Percentiles rank a stretch among this genome's conserved stretches.
phyloP scores from a whole-genome alignment of 169 alveolate genomes.

The Cryptosporidium canis region DNA sequence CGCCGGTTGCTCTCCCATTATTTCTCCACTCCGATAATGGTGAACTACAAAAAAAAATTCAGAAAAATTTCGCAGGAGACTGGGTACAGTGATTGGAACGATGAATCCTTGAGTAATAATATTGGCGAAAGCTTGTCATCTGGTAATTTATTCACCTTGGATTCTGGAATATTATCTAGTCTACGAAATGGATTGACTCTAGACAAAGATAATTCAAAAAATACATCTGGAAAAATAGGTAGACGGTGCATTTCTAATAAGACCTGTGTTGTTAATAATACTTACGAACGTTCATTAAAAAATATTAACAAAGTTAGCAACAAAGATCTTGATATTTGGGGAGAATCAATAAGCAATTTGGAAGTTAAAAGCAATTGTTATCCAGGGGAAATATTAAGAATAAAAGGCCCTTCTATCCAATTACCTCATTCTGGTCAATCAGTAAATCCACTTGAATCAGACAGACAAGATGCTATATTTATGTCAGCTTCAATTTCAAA shows the following conservation, averaged over 20 bases:
- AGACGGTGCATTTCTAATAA: neutral
- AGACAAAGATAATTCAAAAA: neutral
- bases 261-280: neutral
- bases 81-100: neutral
- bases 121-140: neutral
- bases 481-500: neutral
- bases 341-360: neutral
- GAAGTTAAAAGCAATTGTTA: neutral
- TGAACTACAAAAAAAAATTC: slow-evolving; percentile 14
- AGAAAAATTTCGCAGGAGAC: neutral
- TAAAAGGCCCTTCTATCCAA: neutral
- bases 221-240: neutral
- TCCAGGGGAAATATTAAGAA: neutral
- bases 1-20: neutral
- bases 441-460: slow-evolving; percentile 21
- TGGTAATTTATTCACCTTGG: slow-evolving; percentile 34
- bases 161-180: neutral
- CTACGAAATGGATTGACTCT: neutral
- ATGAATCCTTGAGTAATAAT: neutral
- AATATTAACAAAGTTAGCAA: neutral
- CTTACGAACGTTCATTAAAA: neutral
- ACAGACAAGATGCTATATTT: slow-evolving; percentile 2
- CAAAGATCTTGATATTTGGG: slow-evolving; percentile 59
- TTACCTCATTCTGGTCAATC: slow-evolving; percentile 57
- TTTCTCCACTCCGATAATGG: slow-evolving; percentile 11